Base-by-base conservation (phyloP, 2,329 filamentous ascomycete species). In the Dissoconium aciculare region DNA sequence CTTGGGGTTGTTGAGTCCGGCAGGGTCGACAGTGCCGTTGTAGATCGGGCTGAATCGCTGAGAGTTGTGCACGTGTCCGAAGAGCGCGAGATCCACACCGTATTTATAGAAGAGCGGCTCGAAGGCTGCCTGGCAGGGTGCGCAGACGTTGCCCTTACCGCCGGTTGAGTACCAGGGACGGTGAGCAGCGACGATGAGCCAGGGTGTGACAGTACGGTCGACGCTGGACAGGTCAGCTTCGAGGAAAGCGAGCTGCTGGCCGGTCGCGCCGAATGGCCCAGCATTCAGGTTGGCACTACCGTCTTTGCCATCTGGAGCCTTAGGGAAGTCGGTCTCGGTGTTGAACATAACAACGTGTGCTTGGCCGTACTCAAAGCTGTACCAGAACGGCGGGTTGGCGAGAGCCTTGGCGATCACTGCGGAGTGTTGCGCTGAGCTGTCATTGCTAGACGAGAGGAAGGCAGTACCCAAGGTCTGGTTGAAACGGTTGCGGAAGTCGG, bases 291-390 rank as follows among this genome's bases (percentile, higher is more conserved):
- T 38, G 0, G 60, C 56, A 0, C 56, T 59, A 1, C 62, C 62
- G 4, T 46, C 56, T 0, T 46, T 45, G 0, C 49, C 52, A 31
- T 67, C 63, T 0, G 67, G 67, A 0, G 65, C 66, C 26, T 58
- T 33, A 3, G 56, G 41, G 37, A 71, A 69, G 49, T 71, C 67
- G 2, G 67, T 71, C 41, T 71, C 67, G 0, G 66, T 71, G 52
- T 71, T 53, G 36, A 71, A 58, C 63, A 67, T 66, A 19, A 61
- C 52, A 31, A 67, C 48, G 45, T 71, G 67, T 1, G 54, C 58
- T 62, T 69, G 65, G 36, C 67, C 67, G 46, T 71, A 69, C 36
- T 71, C 67, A 43, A 71, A 72, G 0, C 63, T 67, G 52, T 68
- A 71, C 67, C 67, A 71, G 43, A 70, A 69, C 0, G 66, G 63